Evolutionary conservation across 2,329 filamentous ascomycete species (phyloP), one percentile per base, ranked within the genome.

Genomic region (Diaporthe amygdali): DNA sequence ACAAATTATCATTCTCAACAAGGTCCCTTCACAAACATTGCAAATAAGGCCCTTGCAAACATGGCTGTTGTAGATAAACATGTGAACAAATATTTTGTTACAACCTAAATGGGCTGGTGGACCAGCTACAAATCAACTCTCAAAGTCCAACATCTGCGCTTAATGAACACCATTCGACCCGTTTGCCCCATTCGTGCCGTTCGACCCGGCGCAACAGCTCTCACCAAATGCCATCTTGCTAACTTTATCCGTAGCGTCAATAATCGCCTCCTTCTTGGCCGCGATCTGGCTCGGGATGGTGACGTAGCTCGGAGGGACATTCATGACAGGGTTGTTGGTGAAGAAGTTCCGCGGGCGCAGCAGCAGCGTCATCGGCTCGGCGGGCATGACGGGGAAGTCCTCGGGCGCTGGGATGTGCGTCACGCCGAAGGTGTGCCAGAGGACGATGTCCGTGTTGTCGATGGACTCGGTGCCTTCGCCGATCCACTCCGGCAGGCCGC

Each of bases 391-490:
- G 37, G 95, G 95, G 84, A 94, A 97, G 81, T 97, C 95, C 79
- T 98, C 95, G 0, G 95, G 94, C 0, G 93, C 85, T 0, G 95
- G 95, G 85, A 97, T 96, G 80, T 97, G 95, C 0, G 93, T 96
- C 44, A 97, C 86, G 44, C 95, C 95, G 77, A 97, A 98, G 0
- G 94, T 97, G 83, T 97, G 95, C 95, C 95, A 98, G 20, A 97
- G 88, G 1, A 98, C 95, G 37, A 97, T 84, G 79, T 98, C 94
- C 0, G 91, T 93, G 84, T 97, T 93, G 69, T 93, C 93, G 75
- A 97, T 91, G 32, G 85, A 88, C 70, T 88, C 90, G 55, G 83
- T 84, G 15, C 93, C 91, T 72, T 94, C 89, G 30, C 90, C 90
- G 75, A 96, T 92, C 94, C 94, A 96, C 75, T 91, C 87, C 0